A percentile compares a stretch with the other conserved stretches of the same genome.
phyloP scores from a whole-genome alignment of 495 filamentous ascomycete species.

The Pyrenula aspistea region DNA sequence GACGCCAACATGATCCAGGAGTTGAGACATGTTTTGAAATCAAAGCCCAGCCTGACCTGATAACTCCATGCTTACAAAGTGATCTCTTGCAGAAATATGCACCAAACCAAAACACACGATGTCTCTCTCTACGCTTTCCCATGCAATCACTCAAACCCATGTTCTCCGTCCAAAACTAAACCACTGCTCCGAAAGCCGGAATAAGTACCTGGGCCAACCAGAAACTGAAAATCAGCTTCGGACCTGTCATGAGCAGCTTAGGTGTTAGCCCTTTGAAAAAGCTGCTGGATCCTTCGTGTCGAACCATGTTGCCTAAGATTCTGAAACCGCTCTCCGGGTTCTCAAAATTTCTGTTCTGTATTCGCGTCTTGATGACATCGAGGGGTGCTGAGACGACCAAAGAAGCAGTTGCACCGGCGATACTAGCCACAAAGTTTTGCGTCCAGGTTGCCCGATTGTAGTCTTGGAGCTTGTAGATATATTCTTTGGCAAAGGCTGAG shows the following conservation, averaged over 20 bases:
- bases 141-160: too few relatives aligned
- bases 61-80: too few relatives aligned
- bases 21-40: too few relatives aligned
- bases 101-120: too few relatives aligned
- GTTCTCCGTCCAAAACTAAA: too few relatives aligned
- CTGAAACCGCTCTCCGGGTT: conserved; percentile 88
- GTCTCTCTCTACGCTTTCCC: too few relatives aligned
- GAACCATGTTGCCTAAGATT: conserved; percentile 81
- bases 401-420: conserved; percentile 84
- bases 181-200: conserved; percentile 50
- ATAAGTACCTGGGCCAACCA: conserved; percentile 96
- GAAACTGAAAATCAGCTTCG: conserved; percentile 98
- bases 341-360: conserved; percentile 98
- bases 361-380: conserved; percentile 98
- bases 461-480: conserved; percentile 72
- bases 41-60: too few relatives aligned
- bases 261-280: conserved; percentile 98
- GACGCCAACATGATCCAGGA: too few relatives aligned
- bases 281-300: conserved; percentile 67
- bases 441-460: conserved; percentile 92
- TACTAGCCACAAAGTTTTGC: conserved; percentile 96
- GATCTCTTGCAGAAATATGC: too few relatives aligned
- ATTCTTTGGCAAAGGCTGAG: conserved; percentile 96
- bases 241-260: conserved; percentile 97
- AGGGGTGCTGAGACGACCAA: conserved; percentile 88